phyloP scores from a whole-genome alignment of 2,329 filamentous ascomycete genomes.

The Sporothrix brunneoviolacea region DNA sequence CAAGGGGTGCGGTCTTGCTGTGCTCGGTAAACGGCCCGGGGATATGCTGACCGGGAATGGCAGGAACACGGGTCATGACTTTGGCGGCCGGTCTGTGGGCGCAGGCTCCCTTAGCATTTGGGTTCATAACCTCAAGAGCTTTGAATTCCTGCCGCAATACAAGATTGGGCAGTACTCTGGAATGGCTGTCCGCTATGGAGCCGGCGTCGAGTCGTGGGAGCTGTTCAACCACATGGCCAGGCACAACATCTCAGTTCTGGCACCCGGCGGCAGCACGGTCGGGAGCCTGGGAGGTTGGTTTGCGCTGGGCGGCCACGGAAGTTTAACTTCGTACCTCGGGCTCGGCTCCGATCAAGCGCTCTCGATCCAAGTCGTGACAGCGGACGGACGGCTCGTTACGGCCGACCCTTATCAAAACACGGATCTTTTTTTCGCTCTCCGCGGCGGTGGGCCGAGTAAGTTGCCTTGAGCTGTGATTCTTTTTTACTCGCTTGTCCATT shows the following conservation, averaged over 20 bases:
- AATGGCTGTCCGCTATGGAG: conserved; percentile 26
- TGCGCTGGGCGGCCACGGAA: conserved; percentile 44
- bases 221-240: conserved; percentile 26
- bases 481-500: too few species aligned
- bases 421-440: conserved; percentile 50
- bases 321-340: conserved; percentile 39
- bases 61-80: conserved; percentile 43
- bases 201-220: conserved; percentile 31
- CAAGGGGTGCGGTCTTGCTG: too few species aligned
- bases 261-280: conserved; percentile 29
- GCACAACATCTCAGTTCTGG: conserved; percentile 27
- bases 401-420: conserved; percentile 38
- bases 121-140: conserved; percentile 42
- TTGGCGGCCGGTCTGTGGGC: conserved; percentile 38
- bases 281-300: conserved; percentile 44
- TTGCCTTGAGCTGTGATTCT: too few species aligned
- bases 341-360: conserved; percentile 47
- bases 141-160: conserved; percentile 30
- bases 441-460: conserved; percentile 37
- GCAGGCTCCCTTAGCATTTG: conserved; percentile 42
- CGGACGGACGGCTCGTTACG: conserved; percentile 36
- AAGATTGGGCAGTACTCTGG: conserved; percentile 24
- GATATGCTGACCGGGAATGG: too few species aligned
- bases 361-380: conserved; percentile 41
- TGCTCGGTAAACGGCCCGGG: too few species aligned